Percentiles rank a stretch among this genome's conserved stretches.
phyloP scores from a whole-genome alignment of 441 rosid species.

The Arabidopsis hybrid region DNA sequence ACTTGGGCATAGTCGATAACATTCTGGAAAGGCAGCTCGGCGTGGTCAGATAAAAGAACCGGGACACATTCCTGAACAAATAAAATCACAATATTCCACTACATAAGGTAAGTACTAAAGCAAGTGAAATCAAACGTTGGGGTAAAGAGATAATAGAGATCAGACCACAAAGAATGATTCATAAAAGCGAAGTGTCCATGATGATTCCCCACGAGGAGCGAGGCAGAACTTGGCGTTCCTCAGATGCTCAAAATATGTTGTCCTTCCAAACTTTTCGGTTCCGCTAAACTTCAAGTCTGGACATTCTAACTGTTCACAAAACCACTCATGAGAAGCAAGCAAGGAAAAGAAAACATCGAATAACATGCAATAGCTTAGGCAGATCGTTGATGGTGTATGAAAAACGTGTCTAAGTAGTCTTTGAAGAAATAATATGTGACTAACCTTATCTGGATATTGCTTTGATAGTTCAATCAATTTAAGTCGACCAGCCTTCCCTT shows the following conservation, averaged over 20 bases:
- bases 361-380: conserved; percentile 13
- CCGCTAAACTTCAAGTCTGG: conserved; percentile 95
- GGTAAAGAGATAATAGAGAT: conserved; percentile 21
- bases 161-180: conserved; percentile 94
- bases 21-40: conserved; percentile 90
- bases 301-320: conserved; percentile 80
- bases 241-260: conserved; percentile 89
- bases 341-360: not conserved
- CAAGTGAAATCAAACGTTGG: not conserved
- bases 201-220: conserved; percentile 96
- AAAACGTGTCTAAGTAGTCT: conserved; percentile 3
- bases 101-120: not conserved
- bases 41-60: conserved; percentile 86
- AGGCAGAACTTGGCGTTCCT: conserved; percentile 93
- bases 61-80: conserved; percentile 90
- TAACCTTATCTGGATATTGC: conserved; percentile 86
- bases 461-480: conserved; percentile 81
- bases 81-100: conserved; percentile 15
- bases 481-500: conserved; percentile 88
- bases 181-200: conserved; percentile 97
- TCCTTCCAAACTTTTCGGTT: conserved; percentile 74
- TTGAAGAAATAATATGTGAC: conserved; percentile 16
- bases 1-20: conserved; percentile 76
- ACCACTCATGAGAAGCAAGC: too few species aligned
- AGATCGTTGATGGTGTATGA: not conserved